Percentiles rank a stretch among this genome's conserved stretches.
phyloP scores from a whole-genome alignment of 495 filamentous ascomycete genomes.

The Hypoxylon intermedium region DNA sequence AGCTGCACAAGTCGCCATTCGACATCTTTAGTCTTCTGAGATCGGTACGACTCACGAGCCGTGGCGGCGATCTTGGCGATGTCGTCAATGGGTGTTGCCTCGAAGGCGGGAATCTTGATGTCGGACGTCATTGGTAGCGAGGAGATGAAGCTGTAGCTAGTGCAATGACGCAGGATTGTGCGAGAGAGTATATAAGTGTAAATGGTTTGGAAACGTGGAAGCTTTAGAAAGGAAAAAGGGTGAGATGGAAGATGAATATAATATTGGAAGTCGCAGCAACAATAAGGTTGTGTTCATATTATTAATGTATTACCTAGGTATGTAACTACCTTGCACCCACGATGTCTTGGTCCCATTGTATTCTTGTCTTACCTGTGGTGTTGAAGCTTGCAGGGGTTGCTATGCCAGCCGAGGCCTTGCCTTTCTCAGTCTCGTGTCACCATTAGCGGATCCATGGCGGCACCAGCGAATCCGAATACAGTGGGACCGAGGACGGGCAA shows the following conservation, averaged over 20 bases:
- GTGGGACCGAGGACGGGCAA: too few relatives aligned
- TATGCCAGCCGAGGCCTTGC: constrained; percentile 3
- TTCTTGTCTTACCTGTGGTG: neutral
- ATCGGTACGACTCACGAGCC: constrained; percentile 68
- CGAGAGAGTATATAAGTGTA: neutral
- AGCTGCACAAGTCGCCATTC: constrained; percentile 85
- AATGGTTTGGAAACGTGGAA: too few relatives aligned
- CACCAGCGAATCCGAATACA: too few relatives aligned
- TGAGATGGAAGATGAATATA: too few relatives aligned
- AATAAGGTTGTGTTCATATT: too few relatives aligned
- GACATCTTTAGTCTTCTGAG: constrained; percentile 80
- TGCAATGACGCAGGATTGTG: too few relatives aligned
- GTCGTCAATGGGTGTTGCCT: constrained; percentile 69
- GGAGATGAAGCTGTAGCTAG: neutral
- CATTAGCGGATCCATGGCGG: too few relatives aligned
- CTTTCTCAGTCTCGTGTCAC: too few relatives aligned
- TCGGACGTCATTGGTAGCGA: constrained; percentile 44
- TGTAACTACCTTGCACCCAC: too few relatives aligned
- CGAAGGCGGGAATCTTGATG: constrained; percentile 61
- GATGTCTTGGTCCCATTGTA: neutral
- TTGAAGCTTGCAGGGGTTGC: neutral
- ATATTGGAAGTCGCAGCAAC: too few relatives aligned
- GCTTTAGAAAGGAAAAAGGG: too few relatives aligned
- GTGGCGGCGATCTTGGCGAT: constrained; percentile 67
- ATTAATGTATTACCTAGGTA: too few relatives aligned